These are phyloP conservation scores for Filobasidium floriforme DNA, from an alignment of 768 basidiomycete genomes.

Conservation along the genomic window DNA sequence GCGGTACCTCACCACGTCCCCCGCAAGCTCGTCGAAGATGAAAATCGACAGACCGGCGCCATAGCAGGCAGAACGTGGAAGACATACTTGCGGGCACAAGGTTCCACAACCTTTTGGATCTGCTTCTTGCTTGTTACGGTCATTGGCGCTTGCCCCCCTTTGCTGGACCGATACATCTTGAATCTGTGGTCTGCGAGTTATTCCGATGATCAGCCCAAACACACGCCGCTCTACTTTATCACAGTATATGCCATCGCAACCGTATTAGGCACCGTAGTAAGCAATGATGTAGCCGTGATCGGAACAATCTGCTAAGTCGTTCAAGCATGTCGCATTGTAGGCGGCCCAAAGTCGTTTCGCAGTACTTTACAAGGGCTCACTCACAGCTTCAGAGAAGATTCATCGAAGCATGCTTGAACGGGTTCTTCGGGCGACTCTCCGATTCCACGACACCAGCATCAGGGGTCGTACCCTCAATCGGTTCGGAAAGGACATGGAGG, in stretches of 20 bases:
- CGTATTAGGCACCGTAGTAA: conserved; percentile 55
- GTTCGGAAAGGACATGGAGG: conserved; percentile 70
- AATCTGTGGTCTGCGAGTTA: conserved; percentile 53
- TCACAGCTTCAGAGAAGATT: conserved; percentile 67
- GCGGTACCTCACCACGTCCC: conserved; percentile 54
- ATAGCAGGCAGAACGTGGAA: conserved; percentile 63
- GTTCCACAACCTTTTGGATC: conserved; percentile 56
- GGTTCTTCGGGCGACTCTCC: conserved; percentile 76
- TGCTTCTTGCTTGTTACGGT: conserved; percentile 54
- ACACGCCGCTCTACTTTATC: conserved; percentile 57
- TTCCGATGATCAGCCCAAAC: conserved; percentile 43
- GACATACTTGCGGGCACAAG: conserved; percentile 51
- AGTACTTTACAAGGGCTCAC: conserved; percentile 72
- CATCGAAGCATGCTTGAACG: conserved; percentile 69
- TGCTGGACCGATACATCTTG: conserved; percentile 65
- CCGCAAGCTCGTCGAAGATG: conserved; percentile 71
- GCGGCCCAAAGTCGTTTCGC: conserved; percentile 31
- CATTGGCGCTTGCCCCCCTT: conserved; percentile 57
- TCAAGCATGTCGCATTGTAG: too few species aligned
- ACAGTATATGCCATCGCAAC: conserved; percentile 69
- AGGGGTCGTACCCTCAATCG: conserved; percentile 53
- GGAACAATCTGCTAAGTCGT: too few species aligned
- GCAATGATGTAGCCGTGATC: background rate
- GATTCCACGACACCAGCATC: conserved; percentile 88
- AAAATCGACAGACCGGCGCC: conserved; percentile 55